These are phyloP conservation scores for Caryopteris hybrid DNA, from an alignment of 305 asterid species.

Conservation along the genomic window DNA sequence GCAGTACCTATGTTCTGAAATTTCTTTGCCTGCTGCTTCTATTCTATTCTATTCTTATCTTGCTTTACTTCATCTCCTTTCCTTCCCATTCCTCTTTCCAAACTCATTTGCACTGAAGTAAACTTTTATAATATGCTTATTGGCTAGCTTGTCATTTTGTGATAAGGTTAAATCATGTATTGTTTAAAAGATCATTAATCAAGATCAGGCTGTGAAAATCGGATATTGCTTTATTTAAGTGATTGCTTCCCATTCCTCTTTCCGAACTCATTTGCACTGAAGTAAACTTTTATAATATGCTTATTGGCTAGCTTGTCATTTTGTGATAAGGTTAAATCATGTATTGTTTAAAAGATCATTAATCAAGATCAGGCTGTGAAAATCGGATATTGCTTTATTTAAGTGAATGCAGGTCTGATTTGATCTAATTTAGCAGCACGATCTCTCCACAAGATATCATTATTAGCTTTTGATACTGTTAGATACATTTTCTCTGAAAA, in stretches of 20 bases:
- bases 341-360: neutral
- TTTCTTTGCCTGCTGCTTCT: neutral
- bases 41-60: neutral
- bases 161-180: neutral
- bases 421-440: neutral
- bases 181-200: neutral
- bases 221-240: neutral
- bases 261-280: no score
- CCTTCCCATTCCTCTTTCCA: neutral
- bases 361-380: neutral
- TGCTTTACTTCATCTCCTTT: neutral
- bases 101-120: neutral
- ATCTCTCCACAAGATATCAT: neutral
- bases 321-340: neutral
- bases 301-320: neutral
- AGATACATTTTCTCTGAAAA: neutral
- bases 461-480: neutral
- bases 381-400: neutral
- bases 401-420: neutral
- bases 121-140: neutral
- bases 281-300: neutral
- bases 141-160: neutral
- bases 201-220: neutral
- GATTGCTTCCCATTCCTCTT: no score
- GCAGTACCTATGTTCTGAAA: neutral